These are phyloP conservation scores for Neocatenulostroma microsporum DNA, from an alignment of 2,329 filamentous ascomycete genomes.

Conservation along the genomic window DNA sequence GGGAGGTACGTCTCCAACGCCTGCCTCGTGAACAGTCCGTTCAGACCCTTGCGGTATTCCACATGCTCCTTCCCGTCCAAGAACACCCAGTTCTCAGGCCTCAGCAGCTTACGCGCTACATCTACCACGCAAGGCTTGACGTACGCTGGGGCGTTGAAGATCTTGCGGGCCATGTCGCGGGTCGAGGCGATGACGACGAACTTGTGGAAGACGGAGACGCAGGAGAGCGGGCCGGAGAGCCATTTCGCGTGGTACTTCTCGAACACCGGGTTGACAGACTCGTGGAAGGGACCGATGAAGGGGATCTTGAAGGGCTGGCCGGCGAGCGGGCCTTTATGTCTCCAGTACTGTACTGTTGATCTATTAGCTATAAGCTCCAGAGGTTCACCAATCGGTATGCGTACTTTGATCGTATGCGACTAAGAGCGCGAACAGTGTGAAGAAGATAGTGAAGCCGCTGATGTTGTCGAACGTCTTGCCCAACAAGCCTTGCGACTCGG, in stretches of 20 bases:
- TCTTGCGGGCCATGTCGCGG: conserved; percentile 90
- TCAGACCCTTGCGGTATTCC: conserved; percentile 94
- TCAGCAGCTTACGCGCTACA: conserved; percentile 84
- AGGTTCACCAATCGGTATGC: too few relatives aligned
- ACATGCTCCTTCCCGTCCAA: conserved; percentile 90
- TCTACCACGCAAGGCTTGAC: conserved; percentile 98
- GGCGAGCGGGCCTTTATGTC: conserved; percentile 39
- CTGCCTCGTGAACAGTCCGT: conserved; percentile 85
- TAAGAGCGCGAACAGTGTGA: conserved; percentile 62
- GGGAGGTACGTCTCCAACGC: conserved; percentile 84
- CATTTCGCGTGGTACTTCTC: conserved; percentile 88
- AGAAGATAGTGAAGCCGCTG: conserved; percentile 57
- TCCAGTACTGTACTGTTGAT: conserved; percentile 42
- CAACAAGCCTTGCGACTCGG: conserved; percentile 42
- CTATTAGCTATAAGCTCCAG: too few relatives aligned
- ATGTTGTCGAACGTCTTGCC: conserved; percentile 50
- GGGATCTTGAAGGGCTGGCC: conserved; percentile 42
- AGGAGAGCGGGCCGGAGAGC: conserved; percentile 83
- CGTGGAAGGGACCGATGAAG: conserved; percentile 79
- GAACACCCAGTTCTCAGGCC: conserved; percentile 92
- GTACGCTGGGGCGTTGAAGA: conserved; percentile 86
- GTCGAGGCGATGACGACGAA: conserved; percentile 96
- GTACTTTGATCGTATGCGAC: conserved; percentile 86
- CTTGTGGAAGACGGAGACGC: conserved; percentile 99
- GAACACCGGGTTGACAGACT: conserved; percentile 88